phyloP scores from a whole-genome alignment of 1,284 basidiomycete genomes.

The Heterobasidion annosum region DNA sequence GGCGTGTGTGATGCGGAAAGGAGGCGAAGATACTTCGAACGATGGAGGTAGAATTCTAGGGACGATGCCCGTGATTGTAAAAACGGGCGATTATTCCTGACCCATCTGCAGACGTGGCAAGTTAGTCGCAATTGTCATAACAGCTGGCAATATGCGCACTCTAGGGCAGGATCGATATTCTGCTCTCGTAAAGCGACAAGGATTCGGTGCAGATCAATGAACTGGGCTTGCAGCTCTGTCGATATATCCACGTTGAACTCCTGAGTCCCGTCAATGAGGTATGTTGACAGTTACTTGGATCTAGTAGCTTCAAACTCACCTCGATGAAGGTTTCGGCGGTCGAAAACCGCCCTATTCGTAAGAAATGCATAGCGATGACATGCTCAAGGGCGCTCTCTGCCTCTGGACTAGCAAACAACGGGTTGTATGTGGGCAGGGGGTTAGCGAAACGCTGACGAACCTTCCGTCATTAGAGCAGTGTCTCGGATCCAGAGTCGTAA shows the following conservation, averaged over 20 bases:
- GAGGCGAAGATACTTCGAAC: slow-evolving; percentile 75
- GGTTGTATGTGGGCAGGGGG: slow-evolving; percentile 55
- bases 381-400: slow-evolving; percentile 59
- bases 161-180: slow-evolving; percentile 67
- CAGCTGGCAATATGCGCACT: slow-evolving; percentile 33
- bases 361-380: slow-evolving; percentile 69
- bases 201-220: slow-evolving; percentile 69
- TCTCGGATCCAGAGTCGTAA: background rate
- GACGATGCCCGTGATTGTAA: slow-evolving; percentile 63
- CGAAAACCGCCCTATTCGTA: slow-evolving; percentile 73
- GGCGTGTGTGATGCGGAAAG: slow-evolving; percentile 51
- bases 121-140: slow-evolving; percentile 4
- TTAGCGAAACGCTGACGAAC: slow-evolving; percentile 57
- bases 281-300: background rate
- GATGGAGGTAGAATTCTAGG: slow-evolving; percentile 81
- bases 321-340: slow-evolving; percentile 66
- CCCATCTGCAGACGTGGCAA: slow-evolving; percentile 50
- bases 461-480: background rate
- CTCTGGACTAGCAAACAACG: slow-evolving; percentile 58
- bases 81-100: slow-evolving; percentile 54
- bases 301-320: slow-evolving; percentile 26
- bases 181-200: slow-evolving; percentile 57
- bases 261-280: slow-evolving; percentile 25
- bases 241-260: slow-evolving; percentile 64
- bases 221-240: slow-evolving; percentile 46